Evolutionary conservation across 1,284 basidiomycete species (phyloP).

Genomic region (Ganoderma lucidum): DNA sequence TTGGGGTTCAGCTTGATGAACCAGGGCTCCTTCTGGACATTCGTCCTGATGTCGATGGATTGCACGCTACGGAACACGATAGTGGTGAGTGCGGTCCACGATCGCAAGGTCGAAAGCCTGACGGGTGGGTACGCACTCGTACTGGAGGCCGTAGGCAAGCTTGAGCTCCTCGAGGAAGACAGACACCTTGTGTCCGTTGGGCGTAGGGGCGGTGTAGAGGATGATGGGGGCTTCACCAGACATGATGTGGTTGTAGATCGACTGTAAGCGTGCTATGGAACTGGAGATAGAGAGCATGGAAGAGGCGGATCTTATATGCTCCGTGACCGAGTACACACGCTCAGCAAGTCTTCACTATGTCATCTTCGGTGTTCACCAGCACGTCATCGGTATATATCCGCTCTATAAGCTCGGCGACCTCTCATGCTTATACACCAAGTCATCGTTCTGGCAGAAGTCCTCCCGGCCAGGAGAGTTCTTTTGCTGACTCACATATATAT

Average conservation of each 20-base stretch:
- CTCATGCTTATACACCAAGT: background rate
- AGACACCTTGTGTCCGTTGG: slow-evolving; percentile 68
- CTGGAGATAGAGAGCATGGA: slow-evolving; percentile 1
- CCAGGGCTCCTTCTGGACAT: slow-evolving; percentile 62
- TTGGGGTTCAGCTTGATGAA: slow-evolving; percentile 69
- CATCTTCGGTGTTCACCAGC: background rate
- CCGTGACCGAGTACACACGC: background rate
- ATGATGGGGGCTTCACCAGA: slow-evolving; percentile 53
- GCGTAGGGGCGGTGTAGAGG: slow-evolving; percentile 71
- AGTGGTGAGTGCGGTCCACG: background rate
- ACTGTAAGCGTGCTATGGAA: background rate
- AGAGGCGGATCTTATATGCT: background rate
- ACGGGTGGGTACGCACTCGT: slow-evolving; percentile 36
- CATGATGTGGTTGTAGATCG: slow-evolving; percentile 23
- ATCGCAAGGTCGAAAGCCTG: background rate
- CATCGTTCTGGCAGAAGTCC: background rate
- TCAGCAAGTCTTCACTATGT: background rate
- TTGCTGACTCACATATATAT: background rate
- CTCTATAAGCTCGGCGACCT: background rate
- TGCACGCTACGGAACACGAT: slow-evolving; percentile 39
- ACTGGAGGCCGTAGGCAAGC: slow-evolving; percentile 39
- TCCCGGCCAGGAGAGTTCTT: background rate
- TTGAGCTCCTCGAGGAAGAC: slow-evolving; percentile 44
- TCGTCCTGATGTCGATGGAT: slow-evolving; percentile 48
- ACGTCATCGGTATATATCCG: background rate